A percentile compares a stretch with the other conserved stretches of the same genome.
phyloP scores from a whole-genome alignment of 2,329 filamentous ascomycete species.

The Fusarium xyrophilum region DNA sequence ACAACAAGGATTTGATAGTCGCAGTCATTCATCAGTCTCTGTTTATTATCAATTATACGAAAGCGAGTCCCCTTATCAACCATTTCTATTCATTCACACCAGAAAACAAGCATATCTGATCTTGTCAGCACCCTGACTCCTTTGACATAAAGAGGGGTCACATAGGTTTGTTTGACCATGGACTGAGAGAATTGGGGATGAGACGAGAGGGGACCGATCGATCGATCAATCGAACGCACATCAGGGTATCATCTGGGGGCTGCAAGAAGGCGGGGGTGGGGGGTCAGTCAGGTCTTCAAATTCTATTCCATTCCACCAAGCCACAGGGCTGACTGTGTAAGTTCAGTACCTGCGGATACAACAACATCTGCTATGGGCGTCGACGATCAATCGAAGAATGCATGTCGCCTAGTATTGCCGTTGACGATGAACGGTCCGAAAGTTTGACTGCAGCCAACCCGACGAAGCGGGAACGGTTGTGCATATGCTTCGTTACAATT shows the following conservation, averaged over 20 bases:
- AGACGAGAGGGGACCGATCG: constrained; percentile 9
- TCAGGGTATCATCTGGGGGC: constrained; percentile 3
- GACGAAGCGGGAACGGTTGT: constrained; percentile 2
- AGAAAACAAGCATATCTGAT: neutral
- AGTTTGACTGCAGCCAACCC: constrained; percentile 7
- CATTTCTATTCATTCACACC: neutral
- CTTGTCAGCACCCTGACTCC: neutral
- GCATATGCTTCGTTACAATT: neutral
- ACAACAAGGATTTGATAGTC: neutral
- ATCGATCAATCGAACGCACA: constrained; percentile 10
- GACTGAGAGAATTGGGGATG: neutral
- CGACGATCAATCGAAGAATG: neutral
- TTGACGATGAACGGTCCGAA: constrained; percentile 6
- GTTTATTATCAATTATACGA: no score
- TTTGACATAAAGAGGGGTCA: constrained; percentile 6
- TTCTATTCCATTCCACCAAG: neutral
- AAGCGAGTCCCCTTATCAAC: no score
- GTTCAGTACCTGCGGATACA: neutral
- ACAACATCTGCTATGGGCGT: neutral
- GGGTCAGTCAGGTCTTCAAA: neutral
- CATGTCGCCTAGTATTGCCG: constrained; percentile 10
- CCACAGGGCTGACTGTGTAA: neutral
- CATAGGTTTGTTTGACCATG: neutral
- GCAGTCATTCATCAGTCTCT: neutral
- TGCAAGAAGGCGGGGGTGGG: neutral